Percentiles rank a stretch among this genome's conserved stretches.
These are phyloP conservation scores for Ceratocystis alfenasii DNA, from an alignment of 2,329 filamentous ascomycete genomes.

Conservation along the genomic window DNA sequence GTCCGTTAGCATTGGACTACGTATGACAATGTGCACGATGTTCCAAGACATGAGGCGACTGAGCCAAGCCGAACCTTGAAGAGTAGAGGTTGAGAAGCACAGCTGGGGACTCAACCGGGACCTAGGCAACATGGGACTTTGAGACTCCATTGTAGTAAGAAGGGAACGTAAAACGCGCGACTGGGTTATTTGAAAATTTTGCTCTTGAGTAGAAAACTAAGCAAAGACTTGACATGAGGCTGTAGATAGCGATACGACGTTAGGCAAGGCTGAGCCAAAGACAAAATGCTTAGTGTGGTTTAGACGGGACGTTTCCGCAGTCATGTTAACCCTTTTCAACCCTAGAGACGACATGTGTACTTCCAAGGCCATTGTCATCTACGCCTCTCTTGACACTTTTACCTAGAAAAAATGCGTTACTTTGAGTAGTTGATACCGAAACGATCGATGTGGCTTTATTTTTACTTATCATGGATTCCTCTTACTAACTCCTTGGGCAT, in stretches of 20 bases:
- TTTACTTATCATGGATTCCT: too few species aligned
- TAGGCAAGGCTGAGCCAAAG: not conserved
- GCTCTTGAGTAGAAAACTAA: not conserved
- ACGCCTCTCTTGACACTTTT: too few species aligned
- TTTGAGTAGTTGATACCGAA: too few species aligned
- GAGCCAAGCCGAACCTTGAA: constrained; percentile 46
- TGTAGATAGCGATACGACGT: not conserved
- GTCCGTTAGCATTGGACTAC: not conserved
- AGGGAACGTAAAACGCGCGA: not conserved
- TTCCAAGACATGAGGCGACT: not conserved
- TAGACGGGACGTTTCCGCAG: not conserved
- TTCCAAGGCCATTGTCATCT: not conserved
- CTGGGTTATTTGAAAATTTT: not conserved
- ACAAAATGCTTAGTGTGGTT: not conserved
- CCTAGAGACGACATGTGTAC: constrained; percentile 2
- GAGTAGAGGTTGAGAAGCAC: constrained; percentile 58
- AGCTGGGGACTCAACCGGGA: constrained; percentile 54
- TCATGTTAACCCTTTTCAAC: not conserved
- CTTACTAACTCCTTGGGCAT: too few species aligned
- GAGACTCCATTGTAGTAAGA: constrained; percentile 9
- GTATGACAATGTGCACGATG: not conserved
- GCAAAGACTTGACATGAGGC: not conserved
- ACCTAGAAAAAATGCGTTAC: too few species aligned
- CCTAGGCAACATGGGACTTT: constrained; percentile 3
- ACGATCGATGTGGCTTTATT: too few species aligned